Conservation (phyloP, 2,329 filamentous ascomycete genomes). For the Zymoseptoria ardabiliae region DNA sequence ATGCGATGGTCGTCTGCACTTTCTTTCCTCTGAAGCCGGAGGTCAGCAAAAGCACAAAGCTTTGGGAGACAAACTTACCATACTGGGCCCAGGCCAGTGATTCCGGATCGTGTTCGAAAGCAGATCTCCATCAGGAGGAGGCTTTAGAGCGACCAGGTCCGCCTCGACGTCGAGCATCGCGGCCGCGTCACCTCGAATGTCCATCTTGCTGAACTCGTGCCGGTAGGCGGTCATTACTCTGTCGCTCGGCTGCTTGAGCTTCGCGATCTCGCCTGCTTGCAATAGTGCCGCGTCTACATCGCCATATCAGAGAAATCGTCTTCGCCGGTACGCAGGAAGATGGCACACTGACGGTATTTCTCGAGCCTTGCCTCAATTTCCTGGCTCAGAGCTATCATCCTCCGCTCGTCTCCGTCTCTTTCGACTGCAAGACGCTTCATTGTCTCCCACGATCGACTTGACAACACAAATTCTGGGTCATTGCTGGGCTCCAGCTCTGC, state of each 20-base stretch:
- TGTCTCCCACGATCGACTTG: too few relatives aligned
- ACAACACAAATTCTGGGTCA: too few relatives aligned
- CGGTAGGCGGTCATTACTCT: background rate
- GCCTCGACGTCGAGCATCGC: background rate
- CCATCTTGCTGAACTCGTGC: background rate
- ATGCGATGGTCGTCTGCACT: background rate
- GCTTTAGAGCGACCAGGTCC: conserved; percentile 3
- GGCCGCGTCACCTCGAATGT: background rate
- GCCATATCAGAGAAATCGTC: background rate
- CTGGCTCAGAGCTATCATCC: background rate
- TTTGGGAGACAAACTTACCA: background rate
- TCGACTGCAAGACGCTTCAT: background rate
- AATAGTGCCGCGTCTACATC: conserved; percentile 2
- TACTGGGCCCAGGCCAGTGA: conserved; percentile 6
- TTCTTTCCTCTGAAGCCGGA: background rate
- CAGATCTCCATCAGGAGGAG: conserved; percentile 1
- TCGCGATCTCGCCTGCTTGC: background rate
- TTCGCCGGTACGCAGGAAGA: too few relatives aligned
- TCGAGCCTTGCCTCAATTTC: background rate
- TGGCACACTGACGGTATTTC: background rate
- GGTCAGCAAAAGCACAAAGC: background rate
- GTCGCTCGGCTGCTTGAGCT: background rate
- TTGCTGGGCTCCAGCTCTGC: too few relatives aligned
- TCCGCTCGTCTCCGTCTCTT: background rate
- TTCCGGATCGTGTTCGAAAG: conserved; percentile 1